These are phyloP conservation scores for Scheffersomyces stipitis DNA, from an alignment of 805 yeast genomes.

Conservation along the genomic window DNA sequence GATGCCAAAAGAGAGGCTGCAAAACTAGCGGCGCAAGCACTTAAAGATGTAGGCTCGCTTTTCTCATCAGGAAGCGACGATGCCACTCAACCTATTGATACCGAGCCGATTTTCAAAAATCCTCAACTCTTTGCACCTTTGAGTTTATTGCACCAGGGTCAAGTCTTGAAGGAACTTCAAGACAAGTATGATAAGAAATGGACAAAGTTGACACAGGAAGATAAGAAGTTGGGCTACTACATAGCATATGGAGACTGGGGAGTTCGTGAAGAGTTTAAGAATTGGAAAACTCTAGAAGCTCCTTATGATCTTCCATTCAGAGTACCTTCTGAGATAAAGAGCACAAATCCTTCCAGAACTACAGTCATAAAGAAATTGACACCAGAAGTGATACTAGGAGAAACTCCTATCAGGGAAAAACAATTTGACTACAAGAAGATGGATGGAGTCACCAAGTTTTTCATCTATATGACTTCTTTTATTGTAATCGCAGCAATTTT, in stretches of 20 bases:
- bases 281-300: conserved; percentile 39
- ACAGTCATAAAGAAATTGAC: conserved; percentile 30
- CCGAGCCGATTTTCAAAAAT: conserved; percentile 39
- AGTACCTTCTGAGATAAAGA: conserved; percentile 34
- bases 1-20: conserved; percentile 33
- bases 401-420: conserved; percentile 43
- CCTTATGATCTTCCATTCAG: conserved; percentile 66
- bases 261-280: conserved; percentile 56
- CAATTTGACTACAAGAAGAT: conserved; percentile 49
- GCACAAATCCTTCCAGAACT: conserved; percentile 21
- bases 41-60: conserved; percentile 40
- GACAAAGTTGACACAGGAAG: conserved; percentile 47
- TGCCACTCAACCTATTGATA: conserved; percentile 47
- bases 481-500: conserved; percentile 52
- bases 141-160: conserved; percentile 56
- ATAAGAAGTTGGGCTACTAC: conserved; percentile 58
- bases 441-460: conserved; percentile 57
- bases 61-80: conserved; percentile 37
- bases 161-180: conserved; percentile 51
- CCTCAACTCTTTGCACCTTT: conserved; percentile 33
- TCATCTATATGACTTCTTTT: conserved; percentile 49
- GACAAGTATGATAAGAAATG: conserved; percentile 55
- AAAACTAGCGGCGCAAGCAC: conserved; percentile 36
- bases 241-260: conserved; percentile 73
- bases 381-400: conserved; percentile 43